A percentile compares a stretch with the other conserved stretches of the same genome.
Evolutionary conservation across 108 stramenopile genomes (phyloP).

Genomic region (Fistulifera solaris): DNA sequence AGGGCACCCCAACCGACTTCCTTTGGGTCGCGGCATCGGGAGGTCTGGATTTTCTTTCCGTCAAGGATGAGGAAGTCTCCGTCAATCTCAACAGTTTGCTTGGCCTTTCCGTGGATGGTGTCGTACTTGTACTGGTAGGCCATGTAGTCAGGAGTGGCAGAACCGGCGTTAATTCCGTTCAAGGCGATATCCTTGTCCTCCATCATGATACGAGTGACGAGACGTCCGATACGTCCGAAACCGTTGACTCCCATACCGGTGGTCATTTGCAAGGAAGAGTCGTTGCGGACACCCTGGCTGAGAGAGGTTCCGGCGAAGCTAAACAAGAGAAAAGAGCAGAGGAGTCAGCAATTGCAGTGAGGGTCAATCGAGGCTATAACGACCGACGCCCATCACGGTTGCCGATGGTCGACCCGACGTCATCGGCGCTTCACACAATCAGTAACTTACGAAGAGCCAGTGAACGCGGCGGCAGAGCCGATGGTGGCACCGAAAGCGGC

Average conservation of each 20-base stretch:
- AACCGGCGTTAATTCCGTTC: slow-evolving; percentile 95
- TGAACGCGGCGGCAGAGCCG: slow-evolving; percentile 72
- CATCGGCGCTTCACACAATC: too few relatives aligned
- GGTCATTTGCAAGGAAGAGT: slow-evolving; percentile 74
- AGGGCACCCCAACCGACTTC: slow-evolving; percentile 92
- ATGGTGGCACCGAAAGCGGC: slow-evolving; percentile 50
- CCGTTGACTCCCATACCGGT: slow-evolving; percentile 95
- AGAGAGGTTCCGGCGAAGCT: slow-evolving; percentile 75
- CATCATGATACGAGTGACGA: slow-evolving; percentile 97
- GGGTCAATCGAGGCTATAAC: background rate
- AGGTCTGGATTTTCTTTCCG: slow-evolving; percentile 89
- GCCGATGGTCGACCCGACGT: too few relatives aligned
- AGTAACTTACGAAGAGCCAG: slow-evolving; percentile 53
- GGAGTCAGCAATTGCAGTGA: background rate
- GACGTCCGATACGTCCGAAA: slow-evolving; percentile 99
- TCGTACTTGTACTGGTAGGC: slow-evolving; percentile 99
- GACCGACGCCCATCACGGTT: background rate
- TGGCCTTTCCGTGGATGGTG: slow-evolving; percentile 97
- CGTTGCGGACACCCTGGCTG: slow-evolving; percentile 56
- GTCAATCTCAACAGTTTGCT: slow-evolving; percentile 94
- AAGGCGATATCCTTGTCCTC: slow-evolving; percentile 84
- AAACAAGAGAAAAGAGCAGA: slow-evolving; percentile 5
- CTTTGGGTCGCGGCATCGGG: slow-evolving; percentile 93
- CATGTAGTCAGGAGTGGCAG: slow-evolving; percentile 97
- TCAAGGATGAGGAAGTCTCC: slow-evolving; percentile 96